Conservation (phyloP, 2,329 filamentous ascomycete species). For the Pyrenophora seminiperda region DNA sequence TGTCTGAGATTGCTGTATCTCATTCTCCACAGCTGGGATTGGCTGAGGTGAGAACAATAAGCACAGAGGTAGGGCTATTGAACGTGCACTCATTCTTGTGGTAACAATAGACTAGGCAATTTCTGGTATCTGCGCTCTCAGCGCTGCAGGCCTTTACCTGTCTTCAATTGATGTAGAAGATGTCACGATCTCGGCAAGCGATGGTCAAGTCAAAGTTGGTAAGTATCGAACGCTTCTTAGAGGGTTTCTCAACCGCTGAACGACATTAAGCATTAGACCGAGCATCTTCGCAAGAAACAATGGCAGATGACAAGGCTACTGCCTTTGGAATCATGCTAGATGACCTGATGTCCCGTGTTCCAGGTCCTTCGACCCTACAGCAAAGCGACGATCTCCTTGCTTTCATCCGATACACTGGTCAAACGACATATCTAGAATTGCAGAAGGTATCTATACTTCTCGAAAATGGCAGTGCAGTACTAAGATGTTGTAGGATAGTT, state of each 20-base stretch:
- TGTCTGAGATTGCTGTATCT: conserved; percentile 16
- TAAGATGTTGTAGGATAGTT: conserved; percentile 11
- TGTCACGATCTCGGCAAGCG: conserved; percentile 11
- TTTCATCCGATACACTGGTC: conserved; percentile 6
- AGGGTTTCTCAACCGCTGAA: conserved; percentile 4
- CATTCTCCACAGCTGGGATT: conserved; percentile 11
- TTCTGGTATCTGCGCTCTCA: conserved; percentile 9
- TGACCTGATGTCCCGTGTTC: conserved; percentile 3
- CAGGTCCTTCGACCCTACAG: neutral
- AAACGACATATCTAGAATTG: conserved; percentile 13
- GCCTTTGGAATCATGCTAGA: conserved; percentile 6
- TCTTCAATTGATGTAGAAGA: conserved; percentile 10
- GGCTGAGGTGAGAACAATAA: conserved; percentile 15
- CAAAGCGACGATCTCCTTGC: conserved; percentile 5
- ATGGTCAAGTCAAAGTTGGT: conserved; percentile 20
- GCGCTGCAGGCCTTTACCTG: conserved; percentile 2
- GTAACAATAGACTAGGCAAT: conserved; percentile 5
- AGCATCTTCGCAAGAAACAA: neutral
- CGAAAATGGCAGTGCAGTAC: conserved; percentile 1
- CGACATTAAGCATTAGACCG: conserved; percentile 2
- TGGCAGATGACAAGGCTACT: conserved; percentile 1
- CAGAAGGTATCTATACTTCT: conserved; percentile 8
- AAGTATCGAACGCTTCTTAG: neutral
- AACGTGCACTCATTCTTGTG: neutral
- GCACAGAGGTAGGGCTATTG: conserved; percentile 11